Conservation (phyloP, 371 early-diverging fungal species). For the Gilbertella persicaria region DNA sequence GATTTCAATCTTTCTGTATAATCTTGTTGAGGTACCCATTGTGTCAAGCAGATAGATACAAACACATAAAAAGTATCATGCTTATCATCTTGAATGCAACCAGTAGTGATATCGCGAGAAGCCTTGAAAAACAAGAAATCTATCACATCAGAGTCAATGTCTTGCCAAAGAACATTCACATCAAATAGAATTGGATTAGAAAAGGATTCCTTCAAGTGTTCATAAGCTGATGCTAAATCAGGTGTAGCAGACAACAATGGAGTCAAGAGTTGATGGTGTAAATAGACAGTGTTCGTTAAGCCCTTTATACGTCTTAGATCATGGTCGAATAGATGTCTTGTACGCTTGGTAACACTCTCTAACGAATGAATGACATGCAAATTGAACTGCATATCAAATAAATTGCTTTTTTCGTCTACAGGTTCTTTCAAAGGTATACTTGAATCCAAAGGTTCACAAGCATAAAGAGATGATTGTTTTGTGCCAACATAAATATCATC, state of each 20-base stretch:
- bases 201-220: constrained; percentile 1
- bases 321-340: constrained; percentile 3
- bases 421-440: background rate
- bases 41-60: constrained; percentile 19
- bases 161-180: constrained; percentile 1
- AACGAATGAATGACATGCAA: background rate
- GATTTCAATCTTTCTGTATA: background rate
- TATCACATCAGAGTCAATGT: background rate
- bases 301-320: constrained; percentile 10
- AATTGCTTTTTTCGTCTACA: background rate
- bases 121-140: constrained; percentile 1
- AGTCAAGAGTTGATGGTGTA: constrained; percentile 12
- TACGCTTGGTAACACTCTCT: constrained; percentile 3
- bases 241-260: constrained; percentile 6
- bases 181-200: background rate
- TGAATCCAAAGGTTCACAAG: background rate
- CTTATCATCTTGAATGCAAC: background rate
- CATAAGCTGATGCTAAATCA: constrained; percentile 8
- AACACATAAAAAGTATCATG: constrained; percentile 19
- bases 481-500: constrained; percentile 17
- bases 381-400: background rate
- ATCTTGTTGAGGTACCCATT: constrained; percentile 12
- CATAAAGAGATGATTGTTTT: background rate
- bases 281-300: constrained; percentile 11
- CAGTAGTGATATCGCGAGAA: background rate